Evolutionary conservation across 768 basidiomycete genomes (phyloP).

Genomic region (Cystofilobasidium bisporidii): DNA sequence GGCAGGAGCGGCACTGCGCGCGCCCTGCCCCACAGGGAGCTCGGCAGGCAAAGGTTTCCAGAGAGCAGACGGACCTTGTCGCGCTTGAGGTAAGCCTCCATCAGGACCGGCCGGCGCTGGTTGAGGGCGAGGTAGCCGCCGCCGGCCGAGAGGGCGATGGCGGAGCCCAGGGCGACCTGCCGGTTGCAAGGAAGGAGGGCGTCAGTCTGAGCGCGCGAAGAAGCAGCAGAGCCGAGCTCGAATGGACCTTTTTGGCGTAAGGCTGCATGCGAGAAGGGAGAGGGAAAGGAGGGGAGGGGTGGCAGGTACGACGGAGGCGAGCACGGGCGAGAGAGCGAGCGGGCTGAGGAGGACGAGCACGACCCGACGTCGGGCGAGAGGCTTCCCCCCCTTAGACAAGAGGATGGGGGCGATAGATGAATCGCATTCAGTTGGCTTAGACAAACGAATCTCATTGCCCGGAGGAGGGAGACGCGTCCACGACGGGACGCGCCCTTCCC

Average conservation of each 20-base stretch:
- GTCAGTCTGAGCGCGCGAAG: neutral
- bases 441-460: no score
- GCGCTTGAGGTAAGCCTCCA: neutral
- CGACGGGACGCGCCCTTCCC: no score
- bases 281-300: neutral
- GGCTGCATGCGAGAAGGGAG: conserved; percentile 1
- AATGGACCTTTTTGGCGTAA: neutral
- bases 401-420: no score
- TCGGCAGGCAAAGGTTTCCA: no score
- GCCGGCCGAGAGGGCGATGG: conserved; percentile 2
- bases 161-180: conserved; percentile 4
- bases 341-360: neutral
- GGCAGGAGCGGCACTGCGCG: no score
- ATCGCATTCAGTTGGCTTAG: no score
- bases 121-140: neutral
- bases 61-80: conserved; percentile 6
- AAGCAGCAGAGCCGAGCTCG: neutral
- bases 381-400: no score
- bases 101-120: conserved; percentile 4
- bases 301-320: neutral
- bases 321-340: neutral
- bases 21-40: no score
- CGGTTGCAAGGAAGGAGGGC: neutral
- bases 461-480: no score
- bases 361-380: no score